Percentiles rank a stretch among this genome's conserved stretches.
Evolutionary conservation across 176 grass and related monocot genomes (phyloP).

Genomic region (Triticum turgidum): DNA sequence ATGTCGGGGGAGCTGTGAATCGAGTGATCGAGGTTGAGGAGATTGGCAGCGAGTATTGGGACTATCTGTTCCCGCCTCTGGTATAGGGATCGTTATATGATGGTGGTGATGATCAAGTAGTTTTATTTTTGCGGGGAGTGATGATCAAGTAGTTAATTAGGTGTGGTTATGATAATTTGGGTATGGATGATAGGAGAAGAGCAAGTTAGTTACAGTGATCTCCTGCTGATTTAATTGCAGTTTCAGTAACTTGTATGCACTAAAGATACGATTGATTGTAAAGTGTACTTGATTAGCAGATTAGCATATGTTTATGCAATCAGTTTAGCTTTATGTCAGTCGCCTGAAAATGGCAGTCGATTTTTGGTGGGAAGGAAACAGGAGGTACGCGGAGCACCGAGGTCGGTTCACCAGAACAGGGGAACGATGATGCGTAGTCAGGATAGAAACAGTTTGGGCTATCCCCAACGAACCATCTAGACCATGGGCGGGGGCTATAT

Average conservation of each 20-base stretch:
- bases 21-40: constrained; percentile 45
- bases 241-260: neutral
- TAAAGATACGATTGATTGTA: neutral
- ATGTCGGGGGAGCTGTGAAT: neutral
- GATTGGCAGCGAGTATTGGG: constrained; percentile 53
- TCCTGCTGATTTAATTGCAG: neutral
- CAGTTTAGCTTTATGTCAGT: no score
- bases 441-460: no score
- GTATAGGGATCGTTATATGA: neutral
- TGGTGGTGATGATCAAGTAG: neutral
- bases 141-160: neutral
- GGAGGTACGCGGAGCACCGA: no score
- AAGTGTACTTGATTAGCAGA: no score
- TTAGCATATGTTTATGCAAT: neutral
- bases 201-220: neutral
- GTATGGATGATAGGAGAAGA: neutral
- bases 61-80: constrained; percentile 48
- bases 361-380: no score
- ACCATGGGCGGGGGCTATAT: no score
- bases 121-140: no score
- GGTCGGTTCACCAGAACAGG: no score
- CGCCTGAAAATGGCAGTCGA: no score
- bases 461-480: no score
- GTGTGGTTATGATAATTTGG: neutral
- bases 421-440: no score